Evolutionary conservation across 768 basidiomycete genomes (phyloP).

Genomic region (Mycena rebaudengoi): DNA sequence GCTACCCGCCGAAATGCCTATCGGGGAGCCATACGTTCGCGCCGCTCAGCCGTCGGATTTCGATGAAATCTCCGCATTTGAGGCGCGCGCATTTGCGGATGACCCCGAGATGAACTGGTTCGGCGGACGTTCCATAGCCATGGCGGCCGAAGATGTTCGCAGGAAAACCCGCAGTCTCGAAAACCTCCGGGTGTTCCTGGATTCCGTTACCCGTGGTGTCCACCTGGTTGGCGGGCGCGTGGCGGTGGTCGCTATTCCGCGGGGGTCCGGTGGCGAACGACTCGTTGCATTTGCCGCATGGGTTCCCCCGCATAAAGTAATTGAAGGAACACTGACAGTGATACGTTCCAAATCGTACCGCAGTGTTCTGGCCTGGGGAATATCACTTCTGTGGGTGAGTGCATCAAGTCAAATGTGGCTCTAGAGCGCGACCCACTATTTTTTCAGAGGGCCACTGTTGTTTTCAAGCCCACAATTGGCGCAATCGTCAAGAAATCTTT

Average conservation of each 20-base stretch:
- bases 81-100: slow-evolving; percentile 8
- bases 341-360: slow-evolving; percentile 1
- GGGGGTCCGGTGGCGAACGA: background rate
- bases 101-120: slow-evolving; percentile 23
- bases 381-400: background rate
- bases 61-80: background rate
- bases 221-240: slow-evolving; percentile 2
- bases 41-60: slow-evolving; percentile 4
- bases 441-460: background rate
- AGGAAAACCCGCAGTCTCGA: background rate
- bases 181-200: slow-evolving; percentile 10
- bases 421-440: too few relatives aligned
- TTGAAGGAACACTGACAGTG: slow-evolving; percentile 7
- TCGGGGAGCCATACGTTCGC: slow-evolving; percentile 6
- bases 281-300: slow-evolving; percentile 12
- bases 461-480: slow-evolving; percentile 8
- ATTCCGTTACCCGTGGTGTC: slow-evolving; percentile 11
- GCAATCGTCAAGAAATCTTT: slow-evolving; percentile 8
- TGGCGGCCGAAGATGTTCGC: background rate
- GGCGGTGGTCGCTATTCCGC: background rate
- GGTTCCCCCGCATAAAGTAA: slow-evolving; percentile 10
- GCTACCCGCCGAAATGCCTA: too few relatives aligned
- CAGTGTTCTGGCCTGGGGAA: background rate
- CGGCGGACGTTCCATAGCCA: slow-evolving; percentile 7
- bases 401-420: too few relatives aligned